These are phyloP conservation scores for Trichoderma virens DNA, from an alignment of 495 filamentous ascomycete species.

Conservation along the genomic window DNA sequence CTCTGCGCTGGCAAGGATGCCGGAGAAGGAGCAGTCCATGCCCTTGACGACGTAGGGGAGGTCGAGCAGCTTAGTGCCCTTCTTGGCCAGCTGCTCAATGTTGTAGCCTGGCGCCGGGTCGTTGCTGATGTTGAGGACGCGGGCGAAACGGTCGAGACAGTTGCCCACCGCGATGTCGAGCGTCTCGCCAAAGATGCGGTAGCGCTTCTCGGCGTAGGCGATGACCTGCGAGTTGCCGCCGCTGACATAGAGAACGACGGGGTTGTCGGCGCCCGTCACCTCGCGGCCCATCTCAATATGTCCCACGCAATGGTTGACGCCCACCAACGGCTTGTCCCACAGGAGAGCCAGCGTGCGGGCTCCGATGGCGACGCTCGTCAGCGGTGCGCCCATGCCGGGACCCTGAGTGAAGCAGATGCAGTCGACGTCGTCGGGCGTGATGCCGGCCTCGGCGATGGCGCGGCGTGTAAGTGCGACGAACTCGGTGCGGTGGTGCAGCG, in stretches of 20 bases:
- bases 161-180: conserved; percentile 97
- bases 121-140: conserved; percentile 82
- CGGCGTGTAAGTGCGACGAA: conserved; percentile 71
- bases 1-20: conserved; percentile 79
- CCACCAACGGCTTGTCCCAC: conserved; percentile 81
- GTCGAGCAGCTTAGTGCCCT: conserved; percentile 61
- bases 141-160: conserved; percentile 91
- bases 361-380: conserved; percentile 81
- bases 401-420: conserved; percentile 95
- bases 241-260: conserved; percentile 91
- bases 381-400: conserved; percentile 91
- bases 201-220: conserved; percentile 85
- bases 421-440: conserved; percentile 59
- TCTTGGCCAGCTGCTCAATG: conserved; percentile 92
- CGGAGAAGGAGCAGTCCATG: conserved; percentile 95
- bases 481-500: conserved; percentile 80
- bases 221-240: conserved; percentile 98
- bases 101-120: conserved; percentile 97
- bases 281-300: conserved; percentile 98
- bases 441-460: conserved; percentile 60
- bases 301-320: conserved; percentile 95
- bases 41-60: conserved; percentile 95
- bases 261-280: conserved; percentile 87
- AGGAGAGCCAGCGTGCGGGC: conserved; percentile 76
- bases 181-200: conserved; percentile 96